Evolutionary conservation across 768 basidiomycete species (phyloP).

Genomic region (Cystobasidium ongulense): DNA sequence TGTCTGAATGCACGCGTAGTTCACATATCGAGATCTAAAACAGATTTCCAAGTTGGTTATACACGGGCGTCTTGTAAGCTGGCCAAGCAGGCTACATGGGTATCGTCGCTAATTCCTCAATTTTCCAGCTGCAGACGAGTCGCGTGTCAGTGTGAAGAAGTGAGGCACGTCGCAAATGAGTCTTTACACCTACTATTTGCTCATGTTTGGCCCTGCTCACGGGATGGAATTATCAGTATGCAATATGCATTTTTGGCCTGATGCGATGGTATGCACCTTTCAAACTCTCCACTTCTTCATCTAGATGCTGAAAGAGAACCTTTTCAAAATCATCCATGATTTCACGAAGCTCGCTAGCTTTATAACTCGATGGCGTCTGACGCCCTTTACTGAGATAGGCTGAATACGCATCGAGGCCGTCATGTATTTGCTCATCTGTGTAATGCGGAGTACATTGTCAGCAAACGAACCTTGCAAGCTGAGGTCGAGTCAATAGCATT

Average conservation of each 20-base stretch:
- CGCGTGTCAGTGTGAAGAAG: no score
- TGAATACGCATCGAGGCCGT: slow-evolving; percentile 42
- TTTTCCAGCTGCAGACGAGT: neutral
- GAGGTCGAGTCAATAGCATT: neutral
- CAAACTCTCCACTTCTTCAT: slow-evolving; percentile 45
- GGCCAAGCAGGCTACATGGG: neutral
- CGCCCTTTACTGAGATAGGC: slow-evolving; percentile 34
- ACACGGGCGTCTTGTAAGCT: no score
- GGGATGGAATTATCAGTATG: neutral
- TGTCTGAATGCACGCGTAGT: no score
- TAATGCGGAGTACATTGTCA: neutral
- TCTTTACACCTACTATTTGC: neutral
- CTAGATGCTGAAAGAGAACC: slow-evolving; percentile 45
- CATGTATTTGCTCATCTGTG: slow-evolving; percentile 13
- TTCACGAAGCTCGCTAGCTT: slow-evolving; percentile 40
- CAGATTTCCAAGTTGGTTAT: no score
- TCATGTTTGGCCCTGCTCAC: neutral
- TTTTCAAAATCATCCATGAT: slow-evolving; percentile 44
- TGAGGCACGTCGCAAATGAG: neutral
- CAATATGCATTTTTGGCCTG: neutral
- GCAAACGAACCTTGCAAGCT: neutral
- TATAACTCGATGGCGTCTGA: slow-evolving; percentile 40
- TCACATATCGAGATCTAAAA: no score
- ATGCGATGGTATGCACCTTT: slow-evolving; percentile 23
- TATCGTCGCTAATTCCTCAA: neutral